Evolutionary conservation across 192 early-diverging fungal species (phyloP).

Genomic region (Chytriomyces hyalinus): DNA sequence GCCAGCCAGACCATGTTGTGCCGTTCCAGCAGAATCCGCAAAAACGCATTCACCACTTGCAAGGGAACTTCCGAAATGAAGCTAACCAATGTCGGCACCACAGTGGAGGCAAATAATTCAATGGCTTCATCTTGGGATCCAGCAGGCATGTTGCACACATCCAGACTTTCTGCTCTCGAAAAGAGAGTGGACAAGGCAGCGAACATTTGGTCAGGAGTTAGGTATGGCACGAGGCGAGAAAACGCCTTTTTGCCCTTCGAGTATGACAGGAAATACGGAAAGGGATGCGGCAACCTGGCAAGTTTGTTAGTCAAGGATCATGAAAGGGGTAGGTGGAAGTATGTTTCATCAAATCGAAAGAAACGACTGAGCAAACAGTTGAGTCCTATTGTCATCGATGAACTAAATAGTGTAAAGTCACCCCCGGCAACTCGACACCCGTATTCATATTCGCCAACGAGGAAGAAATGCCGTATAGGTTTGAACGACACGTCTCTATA

Average conservation of each 20-base stretch:
- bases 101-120: slow-evolving; percentile 85
- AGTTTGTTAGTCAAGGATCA: neutral
- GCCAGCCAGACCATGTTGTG: slow-evolving; percentile 88
- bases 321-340: neutral
- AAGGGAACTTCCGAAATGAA: slow-evolving; percentile 85
- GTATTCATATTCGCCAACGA: slow-evolving; percentile 22
- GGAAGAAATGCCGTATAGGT: slow-evolving; percentile 5
- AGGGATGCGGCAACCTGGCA: slow-evolving; percentile 71
- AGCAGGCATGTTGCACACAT: slow-evolving; percentile 55
- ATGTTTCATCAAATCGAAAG: neutral
- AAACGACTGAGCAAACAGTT: too few relatives aligned
- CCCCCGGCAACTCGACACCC: slow-evolving; percentile 37
- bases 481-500: neutral
- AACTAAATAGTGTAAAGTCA: neutral
- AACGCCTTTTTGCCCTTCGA: slow-evolving; percentile 91
- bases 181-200: slow-evolving; percentile 70
- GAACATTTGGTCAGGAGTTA: slow-evolving; percentile 79
- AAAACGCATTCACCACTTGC: slow-evolving; percentile 77
- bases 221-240: slow-evolving; percentile 78
- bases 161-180: slow-evolving; percentile 53
- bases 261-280: slow-evolving; percentile 81
- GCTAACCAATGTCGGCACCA: slow-evolving; percentile 82
- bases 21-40: slow-evolving; percentile 84
- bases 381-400: neutral
- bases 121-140: slow-evolving; percentile 49